Conservation (phyloP, 2,329 filamentous ascomycete genomes). For the Ophiostoma novo-ulmi region DNA sequence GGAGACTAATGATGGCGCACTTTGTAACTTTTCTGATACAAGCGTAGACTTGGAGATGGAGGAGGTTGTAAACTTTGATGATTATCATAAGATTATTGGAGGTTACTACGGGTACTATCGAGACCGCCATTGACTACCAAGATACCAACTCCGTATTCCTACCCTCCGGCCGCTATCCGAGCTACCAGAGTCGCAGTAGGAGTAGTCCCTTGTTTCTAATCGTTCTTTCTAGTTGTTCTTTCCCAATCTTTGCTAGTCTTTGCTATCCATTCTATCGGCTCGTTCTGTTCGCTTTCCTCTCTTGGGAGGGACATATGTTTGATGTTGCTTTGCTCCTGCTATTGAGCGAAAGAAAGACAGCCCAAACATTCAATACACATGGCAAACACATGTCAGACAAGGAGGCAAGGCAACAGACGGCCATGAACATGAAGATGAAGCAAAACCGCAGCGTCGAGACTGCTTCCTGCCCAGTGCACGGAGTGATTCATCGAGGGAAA, state of each 20-base stretch:
- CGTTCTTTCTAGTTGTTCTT: background rate
- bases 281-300: background rate
- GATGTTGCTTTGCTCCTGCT: background rate
- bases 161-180: background rate
- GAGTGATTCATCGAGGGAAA: background rate
- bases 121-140: background rate
- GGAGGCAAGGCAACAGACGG: background rate
- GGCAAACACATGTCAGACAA: conserved; percentile 20
- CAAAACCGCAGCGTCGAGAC: background rate
- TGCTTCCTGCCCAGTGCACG: background rate
- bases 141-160: background rate
- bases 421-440: background rate
- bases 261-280: background rate
- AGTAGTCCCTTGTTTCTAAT: background rate
- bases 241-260: background rate
- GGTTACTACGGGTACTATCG: background rate
- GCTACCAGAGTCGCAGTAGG: conserved; percentile 4
- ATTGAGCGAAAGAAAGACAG: background rate
- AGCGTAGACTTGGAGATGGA: background rate
- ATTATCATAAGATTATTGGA: background rate
- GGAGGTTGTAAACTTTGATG: background rate
- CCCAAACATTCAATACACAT: conserved; percentile 6
- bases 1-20: background rate
- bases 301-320: background rate
- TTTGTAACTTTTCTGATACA: conserved; percentile 12